These are phyloP conservation scores for Globisporangium cylindrosporum DNA, from an alignment of 352 stramenopile genomes.

Conservation along the genomic window DNA sequence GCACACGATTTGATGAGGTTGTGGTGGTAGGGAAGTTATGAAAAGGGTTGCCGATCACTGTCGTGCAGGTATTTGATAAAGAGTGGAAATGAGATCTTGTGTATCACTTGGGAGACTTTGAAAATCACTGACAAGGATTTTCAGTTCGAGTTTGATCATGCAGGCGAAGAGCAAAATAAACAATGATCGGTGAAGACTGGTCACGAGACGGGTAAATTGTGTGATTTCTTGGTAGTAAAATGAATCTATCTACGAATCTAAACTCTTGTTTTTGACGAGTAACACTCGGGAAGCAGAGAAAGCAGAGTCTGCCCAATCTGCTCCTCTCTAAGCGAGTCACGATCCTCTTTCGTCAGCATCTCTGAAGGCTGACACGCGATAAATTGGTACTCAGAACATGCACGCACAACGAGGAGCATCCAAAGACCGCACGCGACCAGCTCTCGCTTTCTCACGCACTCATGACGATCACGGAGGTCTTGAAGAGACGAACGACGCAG, in stretches of 20 bases:
- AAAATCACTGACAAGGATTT: neutral
- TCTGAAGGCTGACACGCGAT: neutral
- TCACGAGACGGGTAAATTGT: neutral
- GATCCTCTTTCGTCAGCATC: neutral
- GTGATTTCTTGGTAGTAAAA: neutral
- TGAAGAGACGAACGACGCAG: neutral
- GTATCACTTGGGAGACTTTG: neutral
- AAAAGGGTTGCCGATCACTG: slow-evolving; percentile 1
- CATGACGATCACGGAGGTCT: neutral
- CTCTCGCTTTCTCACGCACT: neutral
- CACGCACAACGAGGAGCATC: neutral
- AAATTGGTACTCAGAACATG: neutral
- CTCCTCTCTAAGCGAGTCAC: neutral
- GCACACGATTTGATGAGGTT: slow-evolving; percentile 1
- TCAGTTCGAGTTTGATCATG: neutral
- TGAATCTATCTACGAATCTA: slow-evolving; percentile 11
- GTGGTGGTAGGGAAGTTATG: neutral
- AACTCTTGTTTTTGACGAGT: neutral
- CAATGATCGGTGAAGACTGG: neutral
- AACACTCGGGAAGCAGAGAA: neutral
- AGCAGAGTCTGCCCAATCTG: neutral
- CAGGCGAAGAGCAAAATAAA: neutral
- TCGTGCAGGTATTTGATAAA: slow-evolving; percentile 10
- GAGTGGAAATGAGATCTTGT: neutral
- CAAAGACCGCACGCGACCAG: neutral